phyloP scores from a whole-genome alignment of 73 alveolate genomes.

The Breviolum minutum region DNA sequence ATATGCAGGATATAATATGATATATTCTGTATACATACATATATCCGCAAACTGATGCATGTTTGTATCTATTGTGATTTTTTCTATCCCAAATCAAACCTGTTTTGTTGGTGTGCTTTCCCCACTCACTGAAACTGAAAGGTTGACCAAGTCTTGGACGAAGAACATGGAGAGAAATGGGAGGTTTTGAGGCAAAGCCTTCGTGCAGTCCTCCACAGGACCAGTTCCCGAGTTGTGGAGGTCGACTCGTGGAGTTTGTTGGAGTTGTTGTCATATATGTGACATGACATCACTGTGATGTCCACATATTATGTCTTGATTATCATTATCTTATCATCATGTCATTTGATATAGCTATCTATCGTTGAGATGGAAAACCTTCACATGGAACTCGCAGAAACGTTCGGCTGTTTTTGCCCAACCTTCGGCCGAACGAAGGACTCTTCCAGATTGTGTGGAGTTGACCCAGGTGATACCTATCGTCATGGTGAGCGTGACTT shows the following conservation, averaged over 20 bases:
- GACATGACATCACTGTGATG: neutral
- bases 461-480: constrained; percentile 56
- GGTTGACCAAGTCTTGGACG: neutral
- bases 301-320: neutral
- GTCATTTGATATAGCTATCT: neutral
- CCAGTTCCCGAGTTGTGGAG: neutral
- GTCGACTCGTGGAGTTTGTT: too few species aligned
- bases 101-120: too few species aligned
- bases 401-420: neutral
- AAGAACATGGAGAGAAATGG: neutral
- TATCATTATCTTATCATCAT: too few species aligned
- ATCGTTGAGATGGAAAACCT: too few species aligned
- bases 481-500: constrained; percentile 50
- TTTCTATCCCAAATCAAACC: too few species aligned
- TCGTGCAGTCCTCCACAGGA: constrained; percentile 64
- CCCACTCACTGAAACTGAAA: too few species aligned
- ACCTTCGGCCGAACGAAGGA: neutral
- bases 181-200: constrained; percentile 54
- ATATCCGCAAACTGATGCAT: too few species aligned
- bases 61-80: too few species aligned
- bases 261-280: too few species aligned
- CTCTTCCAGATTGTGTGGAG: constrained; percentile 68
- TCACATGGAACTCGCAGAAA: too few species aligned
- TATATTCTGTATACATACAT: too few species aligned
- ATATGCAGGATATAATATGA: too few species aligned